Base-by-base conservation (phyloP, 1,284 basidiomycete genomes). In the Malassezia slooffiae region DNA sequence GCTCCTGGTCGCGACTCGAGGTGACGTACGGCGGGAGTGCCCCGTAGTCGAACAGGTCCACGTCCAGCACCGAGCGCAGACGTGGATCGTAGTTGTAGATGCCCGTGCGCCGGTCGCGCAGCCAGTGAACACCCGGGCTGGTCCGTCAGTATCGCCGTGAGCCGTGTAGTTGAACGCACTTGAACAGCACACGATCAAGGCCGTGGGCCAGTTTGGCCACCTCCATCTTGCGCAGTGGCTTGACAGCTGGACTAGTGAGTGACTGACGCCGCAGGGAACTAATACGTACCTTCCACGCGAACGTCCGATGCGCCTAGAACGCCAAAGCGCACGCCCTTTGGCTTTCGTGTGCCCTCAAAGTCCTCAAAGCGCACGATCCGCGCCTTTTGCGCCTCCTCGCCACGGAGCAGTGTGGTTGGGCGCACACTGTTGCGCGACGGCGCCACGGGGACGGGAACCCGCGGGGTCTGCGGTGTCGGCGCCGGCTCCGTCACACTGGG, bases 41-140 rank as follows among this genome's bases (percentile, higher is more conserved):
- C 46, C 84, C 79, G 50, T 88, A 93, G n/a, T 83, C 87, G 60
- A 96, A 96, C 37, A 90, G 79, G n/a, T 78, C 78, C 2, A 88
- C 80, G 43, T 79, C 75, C 0, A 89, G 84, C 33, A 96, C 79
- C 6, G 72, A 71, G 62, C 82, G 77, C 3, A 87, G 72, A 60
- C 76, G 77, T 1, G 79, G 77, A 0, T 80, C 72, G 63, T 87
- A 96, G 67, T 93, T 93, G 72, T 86, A 91, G 6, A 86, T 82
- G 5, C 79, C 76, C 0, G 87, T 84, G 8, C 85, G 76, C 1
- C 85, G 83, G 60, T 97, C 89, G 58, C 80, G 79, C 2, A 95
- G 71, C 80, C 84, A 86, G 62, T 91, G 85, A 0, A 93, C 82
- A n/a, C 88, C 88, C 3, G 85, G 85, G 57, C 85, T 89, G 42